A percentile compares a stretch with the other conserved stretches of the same genome.
Evolutionary conservation across 179 eudicot genomes (phyloP).

Genomic region (Corrigiola litoralis): DNA sequence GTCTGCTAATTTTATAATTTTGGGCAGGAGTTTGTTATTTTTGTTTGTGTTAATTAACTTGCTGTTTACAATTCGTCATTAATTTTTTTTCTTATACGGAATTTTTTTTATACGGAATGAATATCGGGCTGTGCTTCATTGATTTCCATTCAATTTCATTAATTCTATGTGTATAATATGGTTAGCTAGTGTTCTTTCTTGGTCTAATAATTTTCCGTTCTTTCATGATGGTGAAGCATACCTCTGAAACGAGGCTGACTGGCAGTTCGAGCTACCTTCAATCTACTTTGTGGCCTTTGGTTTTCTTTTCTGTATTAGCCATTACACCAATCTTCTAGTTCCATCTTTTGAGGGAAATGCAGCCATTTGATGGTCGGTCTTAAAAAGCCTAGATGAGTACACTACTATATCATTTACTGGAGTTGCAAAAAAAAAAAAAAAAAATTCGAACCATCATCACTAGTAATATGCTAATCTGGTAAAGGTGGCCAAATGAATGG

Average conservation of each 20-base stretch:
- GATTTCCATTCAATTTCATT: constrained; percentile 14
- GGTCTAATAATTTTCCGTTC: constrained; percentile 18
- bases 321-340: constrained; percentile 1
- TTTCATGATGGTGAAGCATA: constrained; percentile 26
- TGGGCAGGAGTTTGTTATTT: constrained; percentile 27
- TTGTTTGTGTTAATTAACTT: constrained; percentile 32
- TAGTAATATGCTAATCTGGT: no score
- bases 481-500: no score
- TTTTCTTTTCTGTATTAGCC: constrained; percentile 5
- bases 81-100: not conserved
- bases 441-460: no score
- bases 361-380: not conserved
- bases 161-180: not conserved
- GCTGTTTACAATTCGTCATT: constrained; percentile 19
- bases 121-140: constrained; percentile 9
- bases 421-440: no score
- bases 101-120: constrained; percentile 1
- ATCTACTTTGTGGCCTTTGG: constrained; percentile 10
- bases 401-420: no score
- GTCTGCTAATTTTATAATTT: constrained; percentile 25
- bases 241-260: constrained; percentile 4
- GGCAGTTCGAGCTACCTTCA: constrained; percentile 22
- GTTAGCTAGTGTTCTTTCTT: not conserved
- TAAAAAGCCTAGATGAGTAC: no score
- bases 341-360: not conserved